These are phyloP conservation scores for Tylopilus plumbeoviolaceoides DNA, from an alignment of 768 basidiomycete genomes.

Conservation along the genomic window DNA sequence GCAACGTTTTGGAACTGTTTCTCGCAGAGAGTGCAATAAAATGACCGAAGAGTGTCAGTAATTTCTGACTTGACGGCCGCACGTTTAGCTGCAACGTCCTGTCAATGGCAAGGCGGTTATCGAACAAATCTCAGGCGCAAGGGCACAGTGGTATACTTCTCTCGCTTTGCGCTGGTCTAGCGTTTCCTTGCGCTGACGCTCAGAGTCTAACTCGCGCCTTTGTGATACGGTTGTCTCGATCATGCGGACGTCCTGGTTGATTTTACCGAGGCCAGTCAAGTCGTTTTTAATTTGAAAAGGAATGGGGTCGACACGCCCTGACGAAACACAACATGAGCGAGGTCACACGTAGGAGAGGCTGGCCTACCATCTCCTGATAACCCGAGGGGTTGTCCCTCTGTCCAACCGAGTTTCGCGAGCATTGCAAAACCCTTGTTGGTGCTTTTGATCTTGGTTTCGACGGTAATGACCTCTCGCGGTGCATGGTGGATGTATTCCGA, in stretches of 20 bases:
- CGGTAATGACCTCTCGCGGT: constrained; percentile 65
- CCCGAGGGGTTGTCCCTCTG: constrained; percentile 74
- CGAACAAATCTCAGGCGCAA: constrained; percentile 2
- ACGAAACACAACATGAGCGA: not conserved
- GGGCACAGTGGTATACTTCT: constrained; percentile 45
- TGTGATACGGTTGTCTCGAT: constrained; percentile 83
- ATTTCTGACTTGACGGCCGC: constrained; percentile 68
- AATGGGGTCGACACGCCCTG: constrained; percentile 79
- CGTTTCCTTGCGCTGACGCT: constrained; percentile 75
- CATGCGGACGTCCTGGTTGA: constrained; percentile 74
- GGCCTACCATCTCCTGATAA: constrained; percentile 67
- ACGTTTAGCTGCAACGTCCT: constrained; percentile 65
- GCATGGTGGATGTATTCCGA: constrained; percentile 46
- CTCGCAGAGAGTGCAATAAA: constrained; percentile 81
- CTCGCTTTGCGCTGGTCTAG: constrained; percentile 70
- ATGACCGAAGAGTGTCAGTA: constrained; percentile 60
- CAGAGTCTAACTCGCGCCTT: constrained; percentile 75
- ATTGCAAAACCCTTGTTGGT: constrained; percentile 79
- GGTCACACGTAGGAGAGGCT: not conserved
- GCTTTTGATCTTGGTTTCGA: constrained; percentile 75
- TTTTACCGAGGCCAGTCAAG: constrained; percentile 75
- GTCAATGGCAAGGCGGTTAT: not conserved
- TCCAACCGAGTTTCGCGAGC: constrained; percentile 80
- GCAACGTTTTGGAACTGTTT: constrained; percentile 85
- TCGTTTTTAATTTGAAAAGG: constrained; percentile 80